Evolutionary conservation across 2,329 filamentous ascomycete species (phyloP).

Genomic region (Zasmidium citrigriseum): DNA sequence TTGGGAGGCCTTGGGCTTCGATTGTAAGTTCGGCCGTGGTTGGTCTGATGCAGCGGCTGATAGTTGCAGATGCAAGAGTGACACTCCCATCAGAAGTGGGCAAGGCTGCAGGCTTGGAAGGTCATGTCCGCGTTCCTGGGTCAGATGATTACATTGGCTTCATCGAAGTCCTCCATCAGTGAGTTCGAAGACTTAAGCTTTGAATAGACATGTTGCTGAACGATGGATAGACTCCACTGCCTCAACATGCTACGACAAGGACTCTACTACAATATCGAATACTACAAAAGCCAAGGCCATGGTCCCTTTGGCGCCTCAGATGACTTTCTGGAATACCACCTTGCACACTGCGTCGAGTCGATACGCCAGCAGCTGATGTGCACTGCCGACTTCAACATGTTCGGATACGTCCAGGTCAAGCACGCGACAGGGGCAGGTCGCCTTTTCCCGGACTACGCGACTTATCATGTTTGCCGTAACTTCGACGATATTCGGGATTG

Average conservation of each 20-base stretch:
- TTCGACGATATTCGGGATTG: constrained; percentile 56
- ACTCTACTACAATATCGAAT: constrained; percentile 60
- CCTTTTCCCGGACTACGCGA: constrained; percentile 59
- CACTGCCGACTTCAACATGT: constrained; percentile 59
- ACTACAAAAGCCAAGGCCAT: constrained; percentile 53
- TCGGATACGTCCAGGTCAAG: constrained; percentile 63
- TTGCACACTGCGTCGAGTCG: constrained; percentile 63
- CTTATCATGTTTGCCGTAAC: constrained; percentile 60
- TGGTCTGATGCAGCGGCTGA: constrained; percentile 51
- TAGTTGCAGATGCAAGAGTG: constrained; percentile 56
- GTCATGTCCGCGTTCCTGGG: background rate
- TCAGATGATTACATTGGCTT: background rate
- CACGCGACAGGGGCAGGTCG: constrained; percentile 24
- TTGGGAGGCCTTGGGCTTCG: constrained; percentile 55
- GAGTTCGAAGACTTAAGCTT: background rate
- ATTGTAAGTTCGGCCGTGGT: constrained; percentile 57
- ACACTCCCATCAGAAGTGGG: background rate
- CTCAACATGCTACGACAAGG: constrained; percentile 61
- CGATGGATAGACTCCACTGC: constrained; percentile 25
- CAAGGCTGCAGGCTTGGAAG: background rate
- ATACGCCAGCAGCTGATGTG: constrained; percentile 66
- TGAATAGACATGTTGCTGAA: background rate
- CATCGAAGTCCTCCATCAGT: constrained; percentile 58
- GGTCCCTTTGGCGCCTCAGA: constrained; percentile 52
- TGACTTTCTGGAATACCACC: background rate